Percentiles rank a stretch among this genome's conserved stretches.
These are phyloP conservation scores for Porphyrellus cyaneotinctus DNA, from an alignment of 768 basidiomycete genomes.

Conservation along the genomic window DNA sequence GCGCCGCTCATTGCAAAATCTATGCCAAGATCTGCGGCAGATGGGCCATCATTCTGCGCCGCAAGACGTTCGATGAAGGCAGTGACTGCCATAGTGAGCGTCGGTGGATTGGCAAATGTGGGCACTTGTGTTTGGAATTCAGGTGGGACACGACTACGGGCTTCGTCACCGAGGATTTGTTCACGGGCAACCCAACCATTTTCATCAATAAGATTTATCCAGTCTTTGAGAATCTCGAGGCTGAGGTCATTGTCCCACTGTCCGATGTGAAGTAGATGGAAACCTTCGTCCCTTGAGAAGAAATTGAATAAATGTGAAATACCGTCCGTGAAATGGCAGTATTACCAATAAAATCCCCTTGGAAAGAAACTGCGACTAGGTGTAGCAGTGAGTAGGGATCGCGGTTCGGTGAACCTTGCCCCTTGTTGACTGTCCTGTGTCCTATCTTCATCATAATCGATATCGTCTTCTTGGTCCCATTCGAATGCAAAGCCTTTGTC, in stretches of 20 bases:
- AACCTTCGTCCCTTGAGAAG: slow-evolving; percentile 84
- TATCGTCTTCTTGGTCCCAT: slow-evolving; percentile 75
- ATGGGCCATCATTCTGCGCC: slow-evolving; percentile 41
- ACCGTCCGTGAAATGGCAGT: not conserved
- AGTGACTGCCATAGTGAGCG: slow-evolving; percentile 89
- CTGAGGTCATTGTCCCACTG: slow-evolving; percentile 92
- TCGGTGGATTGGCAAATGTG: slow-evolving; percentile 92
- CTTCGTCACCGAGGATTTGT: slow-evolving; percentile 95
- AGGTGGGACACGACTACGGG: slow-evolving; percentile 86
- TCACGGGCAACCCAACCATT: slow-evolving; percentile 96
- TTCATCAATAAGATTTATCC: slow-evolving; percentile 88
- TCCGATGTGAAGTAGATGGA: slow-evolving; percentile 89
- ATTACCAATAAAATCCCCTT: slow-evolving; percentile 92
- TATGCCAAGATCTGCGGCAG: slow-evolving; percentile 64
- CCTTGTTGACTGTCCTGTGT: slow-evolving; percentile 40
- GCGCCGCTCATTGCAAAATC: slow-evolving; percentile 47
- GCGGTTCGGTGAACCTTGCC: slow-evolving; percentile 69
- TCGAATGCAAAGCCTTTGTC: slow-evolving; percentile 83
- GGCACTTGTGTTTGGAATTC: slow-evolving; percentile 95
- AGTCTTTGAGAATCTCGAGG: slow-evolving; percentile 83
- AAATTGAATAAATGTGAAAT: not conserved
- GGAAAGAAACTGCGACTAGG: slow-evolving; percentile 98
- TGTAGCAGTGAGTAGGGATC: slow-evolving; percentile 81
- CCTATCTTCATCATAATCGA: slow-evolving; percentile 37
- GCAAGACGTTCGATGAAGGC: slow-evolving; percentile 79